A percentile compares a stretch with the other conserved stretches of the same genome.
These are phyloP conservation scores for Psophocarpus tetragonolobus DNA, from an alignment of 306 rosid species.

Conservation along the genomic window DNA sequence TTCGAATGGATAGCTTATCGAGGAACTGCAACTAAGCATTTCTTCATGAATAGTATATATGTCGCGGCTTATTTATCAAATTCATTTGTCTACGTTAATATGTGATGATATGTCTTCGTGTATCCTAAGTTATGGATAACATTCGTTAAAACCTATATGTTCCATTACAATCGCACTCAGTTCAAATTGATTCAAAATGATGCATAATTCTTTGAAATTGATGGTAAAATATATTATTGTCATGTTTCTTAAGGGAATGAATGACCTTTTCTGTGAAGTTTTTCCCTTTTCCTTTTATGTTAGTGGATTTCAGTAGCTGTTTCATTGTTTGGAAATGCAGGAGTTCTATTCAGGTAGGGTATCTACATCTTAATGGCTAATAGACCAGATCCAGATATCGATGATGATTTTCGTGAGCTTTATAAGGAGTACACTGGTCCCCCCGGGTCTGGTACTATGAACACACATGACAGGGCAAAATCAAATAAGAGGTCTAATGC, in stretches of 20 bases:
- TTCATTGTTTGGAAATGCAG: conserved; percentile 35
- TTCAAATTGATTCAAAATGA: conserved; percentile 3
- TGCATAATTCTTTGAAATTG: neutral
- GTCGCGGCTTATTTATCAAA: neutral
- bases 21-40: neutral
- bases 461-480: conserved; percentile 56
- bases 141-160: neutral
- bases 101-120: neutral
- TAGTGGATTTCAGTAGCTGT: neutral
- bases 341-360: conserved; percentile 22
- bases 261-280: neutral
- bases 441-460: conserved; percentile 45
- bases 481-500: conserved; percentile 76
- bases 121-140: neutral
- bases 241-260: neutral
- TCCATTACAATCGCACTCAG: neutral
- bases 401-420: conserved; percentile 86
- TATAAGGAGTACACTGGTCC: conserved; percentile 99
- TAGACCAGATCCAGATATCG: conserved; percentile 72
- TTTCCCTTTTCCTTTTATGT: neutral
- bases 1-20: neutral
- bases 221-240: neutral
- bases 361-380: conserved; percentile 54
- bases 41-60: neutral
- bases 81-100: neutral